A percentile compares a stretch with the other conserved stretches of the same genome.
phyloP scores from a whole-genome alignment of 2,329 filamentous ascomycete species.

The Clarireedia homoeocarpa region DNA sequence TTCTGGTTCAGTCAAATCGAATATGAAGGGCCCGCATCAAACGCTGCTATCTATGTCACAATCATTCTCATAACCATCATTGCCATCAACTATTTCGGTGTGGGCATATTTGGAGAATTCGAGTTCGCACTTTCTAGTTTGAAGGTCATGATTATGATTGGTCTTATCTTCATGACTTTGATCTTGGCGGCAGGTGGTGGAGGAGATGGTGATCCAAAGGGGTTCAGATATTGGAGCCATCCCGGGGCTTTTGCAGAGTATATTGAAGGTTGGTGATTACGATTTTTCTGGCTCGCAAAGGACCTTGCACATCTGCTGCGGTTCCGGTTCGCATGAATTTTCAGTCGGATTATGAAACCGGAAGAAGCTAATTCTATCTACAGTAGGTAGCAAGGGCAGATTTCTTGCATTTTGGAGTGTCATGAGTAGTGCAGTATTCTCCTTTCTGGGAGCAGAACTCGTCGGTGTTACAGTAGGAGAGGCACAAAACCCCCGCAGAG shows the following conservation, averaged over 20 bases:
- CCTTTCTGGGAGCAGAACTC: slow-evolving; percentile 56
- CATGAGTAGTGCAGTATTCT: slow-evolving; percentile 45
- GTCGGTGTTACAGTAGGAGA: slow-evolving; percentile 56
- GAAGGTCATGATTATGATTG: slow-evolving; percentile 61
- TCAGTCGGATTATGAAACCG: too few relatives aligned
- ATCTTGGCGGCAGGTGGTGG: slow-evolving; percentile 59
- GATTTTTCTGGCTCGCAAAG: too few relatives aligned
- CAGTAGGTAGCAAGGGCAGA: slow-evolving; percentile 37
- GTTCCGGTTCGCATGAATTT: too few relatives aligned
- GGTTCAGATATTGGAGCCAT: slow-evolving; percentile 42
- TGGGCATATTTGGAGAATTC: slow-evolving; percentile 33
- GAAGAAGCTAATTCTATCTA: slow-evolving; percentile 1
- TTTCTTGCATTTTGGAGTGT: slow-evolving; percentile 53
- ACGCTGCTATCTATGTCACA: slow-evolving; percentile 74
- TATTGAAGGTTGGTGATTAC: neutral
- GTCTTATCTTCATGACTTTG: slow-evolving; percentile 57
- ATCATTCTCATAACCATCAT: slow-evolving; percentile 58
- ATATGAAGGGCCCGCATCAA: slow-evolving; percentile 37
- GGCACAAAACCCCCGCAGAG: slow-evolving; percentile 54
- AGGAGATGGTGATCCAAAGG: slow-evolving; percentile 44
- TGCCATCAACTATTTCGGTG: slow-evolving; percentile 55
- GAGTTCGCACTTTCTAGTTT: slow-evolving; percentile 56
- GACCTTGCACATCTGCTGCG: neutral
- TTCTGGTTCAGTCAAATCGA: slow-evolving; percentile 59
- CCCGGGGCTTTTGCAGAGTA: slow-evolving; percentile 31